These are phyloP conservation scores for Thymus quinquecostatus DNA, from an alignment of 257 asterid genomes.

Conservation along the genomic window DNA sequence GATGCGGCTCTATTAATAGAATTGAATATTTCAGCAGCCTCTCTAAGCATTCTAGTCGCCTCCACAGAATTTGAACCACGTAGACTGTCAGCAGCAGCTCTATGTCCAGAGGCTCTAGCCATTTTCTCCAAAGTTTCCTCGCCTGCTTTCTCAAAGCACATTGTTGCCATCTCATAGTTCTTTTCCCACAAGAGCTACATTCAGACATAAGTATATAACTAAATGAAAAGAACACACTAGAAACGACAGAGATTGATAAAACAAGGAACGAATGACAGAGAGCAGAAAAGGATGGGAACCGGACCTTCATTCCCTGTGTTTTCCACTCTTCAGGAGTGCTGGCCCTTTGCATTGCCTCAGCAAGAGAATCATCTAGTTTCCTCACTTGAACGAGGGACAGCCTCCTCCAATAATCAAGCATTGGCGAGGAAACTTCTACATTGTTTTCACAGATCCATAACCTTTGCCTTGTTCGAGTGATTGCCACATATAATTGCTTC, in stretches of 20 bases:
- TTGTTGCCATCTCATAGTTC: slow-evolving; percentile 70
- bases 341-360: slow-evolving; percentile 57
- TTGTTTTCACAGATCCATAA: slow-evolving; percentile 65
- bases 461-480: slow-evolving; percentile 48
- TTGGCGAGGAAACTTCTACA: slow-evolving; percentile 54
- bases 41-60: slow-evolving; percentile 43
- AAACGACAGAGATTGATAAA: too few species aligned
- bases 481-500: too few species aligned
- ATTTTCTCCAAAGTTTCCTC: slow-evolving; percentile 53
- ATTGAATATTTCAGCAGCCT: slow-evolving; percentile 72
- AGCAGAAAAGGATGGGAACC: too few species aligned
- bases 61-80: slow-evolving; percentile 43
- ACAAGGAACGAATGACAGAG: not conserved
- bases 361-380: too few species aligned
- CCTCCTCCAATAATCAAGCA: slow-evolving; percentile 63
- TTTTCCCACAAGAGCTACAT: slow-evolving; percentile 66
- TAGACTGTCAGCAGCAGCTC: slow-evolving; percentile 48
- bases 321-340: slow-evolving; percentile 73
- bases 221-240: not conserved
- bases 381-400: slow-evolving; percentile 40
- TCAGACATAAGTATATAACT: not conserved
- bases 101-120: slow-evolving; percentile 57
- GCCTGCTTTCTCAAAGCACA: slow-evolving; percentile 73
- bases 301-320: slow-evolving; percentile 65
- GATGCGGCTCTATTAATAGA: slow-evolving; percentile 48